Evolutionary conservation across 345 rosid species (phyloP), one percentile per base, ranked within the genome.

Genomic region (Eucalyptus erythrocorys): DNA sequence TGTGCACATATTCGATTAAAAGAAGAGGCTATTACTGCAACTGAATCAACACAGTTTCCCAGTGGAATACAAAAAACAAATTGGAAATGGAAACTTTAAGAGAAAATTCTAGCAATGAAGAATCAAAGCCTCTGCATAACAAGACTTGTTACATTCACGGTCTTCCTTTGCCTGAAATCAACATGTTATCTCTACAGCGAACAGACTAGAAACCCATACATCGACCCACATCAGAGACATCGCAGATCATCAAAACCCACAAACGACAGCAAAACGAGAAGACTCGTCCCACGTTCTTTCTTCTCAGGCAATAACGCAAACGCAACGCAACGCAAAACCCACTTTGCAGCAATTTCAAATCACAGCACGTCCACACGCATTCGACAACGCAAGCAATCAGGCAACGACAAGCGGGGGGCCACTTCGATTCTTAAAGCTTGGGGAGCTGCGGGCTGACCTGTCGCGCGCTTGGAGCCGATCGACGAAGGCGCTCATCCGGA

Each of bases 391-490:
- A n/a, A 88, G 45, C 48, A 24, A 34, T 15, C 42, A 7, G 87
- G 45, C 45, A 16, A 37, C 15, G 26, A 40, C 34, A n/a, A n/a
- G 17, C 10, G 40, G 40, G 19, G 21, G 76, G 2, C 40, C 76
- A 66, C 57, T 51, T 51, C 57, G 57, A 51, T 59, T 27, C 66
- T 27, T 26, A 59, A 30, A 76, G 47, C 84, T 76, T 27, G 47
- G 17, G 64, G 50, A 47, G 34, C 34, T 40, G 48, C 40, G 45
- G 34, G 85, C 47, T 47, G 68, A 90, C 89, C 91, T 90, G 91
- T 90, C 91, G 76, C 91, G 50, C 53, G 47, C 68, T 86, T 86
- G 87, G 88, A 91, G 88, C 30, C 59, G 71, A 24, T 89, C 64
- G 86, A 51, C 19, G 47, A 89, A 79, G 61, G 87, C 76, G 43